Base-by-base conservation (phyloP, 2,329 filamentous ascomycete genomes). In the Trichophyton rubrum region DNA sequence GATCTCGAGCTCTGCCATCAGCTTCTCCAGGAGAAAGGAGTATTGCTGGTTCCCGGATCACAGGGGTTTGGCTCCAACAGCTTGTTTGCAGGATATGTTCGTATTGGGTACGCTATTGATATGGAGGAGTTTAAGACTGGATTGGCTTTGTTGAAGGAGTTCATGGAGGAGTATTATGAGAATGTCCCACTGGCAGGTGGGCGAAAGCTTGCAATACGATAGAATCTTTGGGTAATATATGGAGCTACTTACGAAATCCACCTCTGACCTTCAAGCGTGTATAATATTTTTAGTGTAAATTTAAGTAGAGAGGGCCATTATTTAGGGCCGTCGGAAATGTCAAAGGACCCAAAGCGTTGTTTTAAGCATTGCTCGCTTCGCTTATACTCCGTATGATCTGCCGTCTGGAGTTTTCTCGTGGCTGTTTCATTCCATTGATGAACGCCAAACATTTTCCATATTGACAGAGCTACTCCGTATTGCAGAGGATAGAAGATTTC, bases 81-180 rank as follows among this genome's bases (percentile, higher is more conserved):
- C 4, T 38, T 13, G 53, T 91, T 88, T 67, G 78, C 80, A 65
- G 89, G 89, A 1, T 91, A 83, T 72, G 85, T 95, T 22, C 79
- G 90, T 62, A 80, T 95, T 63, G 89, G 89, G 0, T 93, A 87
- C 72, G 88, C 85, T 0, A 85, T 83, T 67, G 80, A 86, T 66
- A 90, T 87, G 0, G 79, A 84, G 13, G 79, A 88, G n/a, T 68
- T 95, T 59, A 77, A 82, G 67, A 79, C 85, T 64, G 89, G 82
- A 0, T 68, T 95, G 67, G 78, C 82, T 65, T 77, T 77, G 61
- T 67, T 81, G 63, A 74, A 74, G 35, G 71, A 77, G 60, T 85
- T 83, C 64, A 77, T 85, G 74, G 76, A 79, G 65, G 80, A 80
- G 66, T 77, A 78, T 47, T 79, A 79, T 66, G 80, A 83, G 62